Percentiles rank a stretch among this genome's conserved stretches.
phyloP scores from a whole-genome alignment of 2,329 filamentous ascomycete genomes.

The Colletotrichum falcatum region DNA sequence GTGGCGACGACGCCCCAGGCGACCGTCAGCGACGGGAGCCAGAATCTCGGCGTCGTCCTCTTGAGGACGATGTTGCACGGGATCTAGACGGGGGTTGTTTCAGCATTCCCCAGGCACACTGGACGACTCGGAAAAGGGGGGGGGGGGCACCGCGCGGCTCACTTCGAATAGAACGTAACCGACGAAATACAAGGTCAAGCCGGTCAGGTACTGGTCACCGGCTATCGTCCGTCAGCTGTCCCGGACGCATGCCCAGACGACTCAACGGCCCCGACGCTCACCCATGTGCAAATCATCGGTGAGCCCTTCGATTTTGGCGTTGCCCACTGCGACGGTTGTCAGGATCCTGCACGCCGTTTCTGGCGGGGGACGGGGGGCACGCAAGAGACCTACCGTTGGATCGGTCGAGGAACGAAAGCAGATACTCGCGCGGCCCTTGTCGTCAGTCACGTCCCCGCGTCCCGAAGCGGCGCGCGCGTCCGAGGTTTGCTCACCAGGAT shows the following conservation, averaged over 20 bases:
- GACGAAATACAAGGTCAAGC: constrained; percentile 75
- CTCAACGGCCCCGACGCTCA: constrained; percentile 47
- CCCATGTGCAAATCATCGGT: constrained; percentile 65
- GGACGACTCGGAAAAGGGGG: rapidly evolving
- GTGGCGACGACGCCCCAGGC: constrained; percentile 68
- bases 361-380: too few relatives aligned
- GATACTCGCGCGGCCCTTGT: constrained; percentile 51
- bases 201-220: constrained; percentile 73
- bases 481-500: constrained; percentile 49
- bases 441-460: neutral
- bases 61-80: constrained; percentile 74
- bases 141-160: constrained; percentile 12
- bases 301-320: constrained; percentile 68
- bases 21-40: constrained; percentile 69
- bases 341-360: constrained; percentile 36
- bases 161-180: constrained; percentile 70
- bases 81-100: constrained; percentile 52
- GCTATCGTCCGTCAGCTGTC: constrained; percentile 48
- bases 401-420: constrained; percentile 68
- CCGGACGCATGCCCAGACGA: constrained; percentile 38
- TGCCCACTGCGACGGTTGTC: constrained; percentile 60
- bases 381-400: constrained; percentile 67
- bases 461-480: too few relatives aligned
- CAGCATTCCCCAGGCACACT: neutral
- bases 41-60: constrained; percentile 66